Evolutionary conservation across 306 rosid species (phyloP).

Genomic region (Cucumis sativus): Cucumber_9930_V3 NC_026655.2:26674501-26675000

Average conservation of each 20-base stretch:
- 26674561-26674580: too few relatives aligned
- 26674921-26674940: constrained; percentile 4
- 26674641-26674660: neutral
- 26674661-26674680: neutral
- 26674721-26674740: neutral
- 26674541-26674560: too few relatives aligned
- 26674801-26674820: too few relatives aligned
- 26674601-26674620: neutral
- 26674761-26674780: neutral
- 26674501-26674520: too few relatives aligned
- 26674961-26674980: constrained; percentile 3
- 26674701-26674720: neutral
- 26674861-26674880: constrained; percentile 93
- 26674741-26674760: neutral
- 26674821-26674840: neutral
- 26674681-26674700: neutral
- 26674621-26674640: neutral
- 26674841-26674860: constrained; percentile 79
- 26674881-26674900: constrained; percentile 83
- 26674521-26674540: too few relatives aligned
- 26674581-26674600: neutral
- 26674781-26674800: too few relatives aligned
- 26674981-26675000: neutral
- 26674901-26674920: constrained; percentile 33
- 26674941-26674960: neutral